Evolutionary conservation across 2,329 filamentous ascomycete species (phyloP), one percentile per base, ranked within the genome.

Genomic region (Trichoderma atrobrunneum): DNA sequence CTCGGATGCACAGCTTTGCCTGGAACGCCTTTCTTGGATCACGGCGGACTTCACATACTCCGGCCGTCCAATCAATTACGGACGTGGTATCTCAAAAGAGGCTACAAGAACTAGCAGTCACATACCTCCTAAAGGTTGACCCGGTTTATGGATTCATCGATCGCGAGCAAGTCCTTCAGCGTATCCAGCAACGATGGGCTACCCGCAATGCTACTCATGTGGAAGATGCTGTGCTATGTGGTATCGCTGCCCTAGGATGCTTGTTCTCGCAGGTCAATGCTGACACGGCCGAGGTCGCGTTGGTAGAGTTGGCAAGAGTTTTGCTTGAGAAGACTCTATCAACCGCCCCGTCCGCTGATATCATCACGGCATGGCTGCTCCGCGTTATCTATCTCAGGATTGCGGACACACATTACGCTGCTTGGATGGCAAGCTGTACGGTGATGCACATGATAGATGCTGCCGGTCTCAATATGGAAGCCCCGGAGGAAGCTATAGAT

Each of bases 11-110:
- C 4, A 67, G 48, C 32, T 67, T 67, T 67, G 64, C 64, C 8
- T 67, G 64, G 64, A 67, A 67, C n/a, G 48, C 64, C 24, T 67
- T 67, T 57, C 64, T 67, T n/a, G 64, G 64, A 18, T 56, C 64
- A 36, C 64, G 51, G 26, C 32, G 34, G 16, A 28, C 48, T n/a
- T 36, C 11, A 14, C 30, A 24, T 28, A n/a, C 32, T 8, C 30
- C 64, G 30, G 6, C 21, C 3, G 51, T 26, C 7, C 32, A 57
- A 5, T 57, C 30, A 1, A 67, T 67, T 21, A 57, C 32, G 11
- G 64, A 57, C 11, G 28, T 67, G 16, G 16, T 57, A 21, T 57
- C 64, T 2, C 64, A 67, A 8, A 67, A 39, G 30, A 56, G 48
- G 5, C 7, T 67, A 21, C 48, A 67, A 28, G 51, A 30, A 18